Evolutionary conservation across 768 basidiomycete species (phyloP).

Genomic region (Mycena maculata): DNA sequence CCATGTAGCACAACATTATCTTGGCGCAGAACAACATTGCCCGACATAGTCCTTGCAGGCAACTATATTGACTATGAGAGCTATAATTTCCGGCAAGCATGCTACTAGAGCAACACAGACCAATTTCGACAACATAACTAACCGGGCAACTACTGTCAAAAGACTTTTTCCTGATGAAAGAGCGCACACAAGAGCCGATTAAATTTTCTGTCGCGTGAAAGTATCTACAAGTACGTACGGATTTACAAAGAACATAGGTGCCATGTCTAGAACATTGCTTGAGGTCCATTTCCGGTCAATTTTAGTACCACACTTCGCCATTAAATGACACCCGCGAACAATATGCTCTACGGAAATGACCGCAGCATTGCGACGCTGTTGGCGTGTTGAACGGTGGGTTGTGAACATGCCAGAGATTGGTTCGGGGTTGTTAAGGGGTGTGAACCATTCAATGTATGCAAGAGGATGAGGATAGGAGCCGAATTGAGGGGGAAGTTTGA

Average conservation of each 20-base stretch:
- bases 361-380: slow-evolving; percentile 21
- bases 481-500: slow-evolving; percentile 31
- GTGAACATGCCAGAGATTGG: slow-evolving; percentile 26
- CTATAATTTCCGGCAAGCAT: too few relatives aligned
- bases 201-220: not conserved
- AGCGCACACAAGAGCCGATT: too few relatives aligned
- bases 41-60: too few relatives aligned
- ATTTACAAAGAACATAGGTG: slow-evolving; percentile 27
- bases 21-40: too few relatives aligned
- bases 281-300: slow-evolving; percentile 24
- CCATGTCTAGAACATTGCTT: slow-evolving; percentile 13
- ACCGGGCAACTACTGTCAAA: too few relatives aligned
- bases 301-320: slow-evolving; percentile 26
- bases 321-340: slow-evolving; percentile 40
- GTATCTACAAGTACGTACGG: slow-evolving; percentile 22
- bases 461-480: too few relatives aligned
- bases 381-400: slow-evolving; percentile 29
- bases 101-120: too few relatives aligned
- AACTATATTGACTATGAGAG: too few relatives aligned
- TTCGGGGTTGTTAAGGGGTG: slow-evolving; percentile 34
- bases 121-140: too few relatives aligned
- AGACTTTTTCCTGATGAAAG: too few relatives aligned
- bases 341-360: slow-evolving; percentile 41
- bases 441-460: too few relatives aligned
- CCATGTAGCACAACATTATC: too few relatives aligned